Evolutionary conservation across 2,329 filamentous ascomycete genomes (phyloP).

Genomic region (Penicillium sp.): DNA sequence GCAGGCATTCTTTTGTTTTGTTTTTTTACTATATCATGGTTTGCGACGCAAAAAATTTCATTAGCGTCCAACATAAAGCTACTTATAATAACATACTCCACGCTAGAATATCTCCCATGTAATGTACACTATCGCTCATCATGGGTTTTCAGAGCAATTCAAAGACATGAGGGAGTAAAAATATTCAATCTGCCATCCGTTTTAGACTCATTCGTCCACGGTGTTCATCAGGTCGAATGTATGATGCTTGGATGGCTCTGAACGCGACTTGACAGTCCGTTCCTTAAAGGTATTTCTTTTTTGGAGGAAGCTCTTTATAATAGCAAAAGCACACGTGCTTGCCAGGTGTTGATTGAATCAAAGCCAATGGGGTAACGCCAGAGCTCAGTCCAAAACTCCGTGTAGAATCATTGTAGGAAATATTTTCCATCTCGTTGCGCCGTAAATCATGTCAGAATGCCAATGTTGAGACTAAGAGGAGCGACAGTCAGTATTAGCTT

Average conservation of each 20-base stretch:
- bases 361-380: conserved; percentile 14
- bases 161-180: neutral
- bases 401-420: conserved; percentile 13
- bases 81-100: neutral
- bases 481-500: neutral
- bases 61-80: neutral
- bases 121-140: neutral
- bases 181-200: conserved; percentile 54
- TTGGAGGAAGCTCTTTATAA: neutral
- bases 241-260: conserved; percentile 47
- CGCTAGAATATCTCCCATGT: neutral
- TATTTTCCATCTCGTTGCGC: conserved; percentile 20
- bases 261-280: neutral
- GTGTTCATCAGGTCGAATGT: conserved; percentile 36
- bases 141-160: neutral
- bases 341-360: neutral
- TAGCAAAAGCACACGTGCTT: neutral
- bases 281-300: neutral
- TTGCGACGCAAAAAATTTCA: neutral
- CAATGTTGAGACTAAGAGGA: neutral
- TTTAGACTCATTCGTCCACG: conserved; percentile 55
- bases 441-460: conserved; percentile 22
- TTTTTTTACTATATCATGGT: neutral
- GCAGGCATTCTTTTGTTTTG: neutral
- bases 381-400: conserved; percentile 20